A percentile compares a stretch with the other conserved stretches of the same genome.
phyloP scores from a whole-genome alignment of 208 protist genomes.

The Vickermania ingenoplastis region DNA sequence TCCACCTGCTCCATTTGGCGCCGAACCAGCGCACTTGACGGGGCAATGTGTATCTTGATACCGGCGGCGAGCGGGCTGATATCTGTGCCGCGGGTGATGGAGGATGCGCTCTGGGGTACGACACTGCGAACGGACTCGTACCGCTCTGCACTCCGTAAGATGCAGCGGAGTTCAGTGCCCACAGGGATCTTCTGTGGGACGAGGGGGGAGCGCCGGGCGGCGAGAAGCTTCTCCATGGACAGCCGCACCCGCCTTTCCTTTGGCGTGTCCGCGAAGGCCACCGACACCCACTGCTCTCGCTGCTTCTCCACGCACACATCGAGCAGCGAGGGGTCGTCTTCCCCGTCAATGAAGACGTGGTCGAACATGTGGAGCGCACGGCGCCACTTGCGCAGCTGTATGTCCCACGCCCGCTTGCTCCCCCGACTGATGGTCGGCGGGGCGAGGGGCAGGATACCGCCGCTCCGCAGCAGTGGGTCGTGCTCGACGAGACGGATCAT shows the following conservation, averaged over 20 bases:
- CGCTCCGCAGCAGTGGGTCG: constrained; percentile 62
- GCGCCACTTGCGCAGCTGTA: constrained; percentile 78
- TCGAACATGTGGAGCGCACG: constrained; percentile 86
- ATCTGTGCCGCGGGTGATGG: constrained; percentile 72
- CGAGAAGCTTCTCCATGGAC: constrained; percentile 26
- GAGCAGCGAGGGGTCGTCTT: constrained; percentile 31
- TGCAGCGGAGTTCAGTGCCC: constrained; percentile 52
- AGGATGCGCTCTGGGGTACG: constrained; percentile 62
- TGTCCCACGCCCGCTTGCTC: constrained; percentile 80
- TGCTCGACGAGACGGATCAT: constrained; percentile 68
- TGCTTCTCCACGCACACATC: constrained; percentile 47
- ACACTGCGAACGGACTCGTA: constrained; percentile 67
- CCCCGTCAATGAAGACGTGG: constrained; percentile 73
- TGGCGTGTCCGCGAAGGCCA: constrained; percentile 20
- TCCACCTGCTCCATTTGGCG: constrained; percentile 31
- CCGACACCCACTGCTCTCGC: constrained; percentile 66
- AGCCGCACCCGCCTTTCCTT: constrained; percentile 31
- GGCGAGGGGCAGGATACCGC: constrained; percentile 60
- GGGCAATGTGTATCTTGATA: constrained; percentile 82
- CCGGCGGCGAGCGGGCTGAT: constrained; percentile 70
- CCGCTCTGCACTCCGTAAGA: constrained; percentile 48
- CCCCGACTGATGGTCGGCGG: constrained; percentile 39
- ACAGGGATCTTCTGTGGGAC: constrained; percentile 61
- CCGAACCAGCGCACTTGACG: constrained; percentile 42
- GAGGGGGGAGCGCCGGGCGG: constrained; percentile 17